Conservation (phyloP, 139 green algal genomes). For the Volvox reticuliferus region DNA sequence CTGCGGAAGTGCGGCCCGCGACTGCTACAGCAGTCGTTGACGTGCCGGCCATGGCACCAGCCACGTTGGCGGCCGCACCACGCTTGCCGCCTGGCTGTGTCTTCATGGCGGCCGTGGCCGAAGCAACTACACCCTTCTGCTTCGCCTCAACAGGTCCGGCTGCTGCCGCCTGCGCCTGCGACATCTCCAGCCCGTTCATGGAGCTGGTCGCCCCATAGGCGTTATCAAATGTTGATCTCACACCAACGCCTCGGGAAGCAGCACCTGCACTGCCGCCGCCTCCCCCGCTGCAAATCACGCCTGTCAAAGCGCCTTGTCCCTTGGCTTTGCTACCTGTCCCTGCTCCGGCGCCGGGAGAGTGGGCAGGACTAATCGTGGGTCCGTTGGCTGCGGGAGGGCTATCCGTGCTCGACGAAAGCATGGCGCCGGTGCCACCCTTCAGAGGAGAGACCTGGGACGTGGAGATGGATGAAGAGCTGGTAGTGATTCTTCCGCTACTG, state of each 20-base stretch:
- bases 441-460: not conserved
- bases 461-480: too few relatives aligned
- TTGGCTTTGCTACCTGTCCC: not conserved
- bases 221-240: conserved; percentile 30
- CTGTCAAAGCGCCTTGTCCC: too few relatives aligned
- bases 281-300: not conserved
- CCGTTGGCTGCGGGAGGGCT: not conserved
- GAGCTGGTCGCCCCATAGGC: not conserved
- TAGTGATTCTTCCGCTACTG: too few relatives aligned
- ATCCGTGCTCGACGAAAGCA: too few relatives aligned
- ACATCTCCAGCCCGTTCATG: not conserved
- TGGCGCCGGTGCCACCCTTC: not conserved
- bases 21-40: not conserved
- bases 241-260: not conserved
- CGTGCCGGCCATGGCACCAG: too few relatives aligned
- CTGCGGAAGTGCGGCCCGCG: not conserved
- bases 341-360: too few relatives aligned
- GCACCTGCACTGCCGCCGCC: not conserved
- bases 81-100: not conserved
- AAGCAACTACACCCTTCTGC: not conserved
- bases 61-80: not conserved
- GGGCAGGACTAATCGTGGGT: not conserved
- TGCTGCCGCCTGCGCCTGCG: not conserved
- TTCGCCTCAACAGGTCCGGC: not conserved
- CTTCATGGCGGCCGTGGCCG: not conserved